Conservation (phyloP, 129 eudicot genomes). For the Dittrichia graveolens region DNA sequence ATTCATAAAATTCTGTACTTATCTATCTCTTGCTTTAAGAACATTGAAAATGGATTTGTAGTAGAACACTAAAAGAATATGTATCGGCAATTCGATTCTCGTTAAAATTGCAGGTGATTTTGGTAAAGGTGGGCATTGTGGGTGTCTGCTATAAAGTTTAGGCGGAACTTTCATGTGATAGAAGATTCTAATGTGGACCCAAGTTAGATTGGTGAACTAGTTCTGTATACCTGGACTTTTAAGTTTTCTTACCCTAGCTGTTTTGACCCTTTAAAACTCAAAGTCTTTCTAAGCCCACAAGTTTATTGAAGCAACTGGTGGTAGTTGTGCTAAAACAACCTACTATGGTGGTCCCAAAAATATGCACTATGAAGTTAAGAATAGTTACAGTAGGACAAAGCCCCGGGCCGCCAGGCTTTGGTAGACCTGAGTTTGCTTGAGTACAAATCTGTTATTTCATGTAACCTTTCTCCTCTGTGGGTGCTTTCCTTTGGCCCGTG, state of each 20-base stretch:
- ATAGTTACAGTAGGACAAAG: slow-evolving; percentile 8
- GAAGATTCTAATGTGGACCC: background rate
- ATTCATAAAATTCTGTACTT: background rate
- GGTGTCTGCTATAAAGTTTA: background rate
- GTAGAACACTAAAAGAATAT: background rate
- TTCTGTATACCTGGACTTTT: background rate
- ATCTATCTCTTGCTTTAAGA: background rate
- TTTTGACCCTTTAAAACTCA: background rate
- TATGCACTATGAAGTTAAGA: slow-evolving; percentile 10
- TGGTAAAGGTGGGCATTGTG: background rate
- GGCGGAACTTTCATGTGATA: background rate
- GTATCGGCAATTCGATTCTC: background rate
- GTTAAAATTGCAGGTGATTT: background rate
- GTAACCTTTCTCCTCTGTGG: slow-evolving; percentile 15
- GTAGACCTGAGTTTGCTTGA: background rate
- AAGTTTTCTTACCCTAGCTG: background rate
- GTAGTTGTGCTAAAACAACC: background rate
- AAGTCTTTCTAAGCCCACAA: background rate
- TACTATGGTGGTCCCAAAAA: background rate
- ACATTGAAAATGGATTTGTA: background rate
- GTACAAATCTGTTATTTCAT: background rate
- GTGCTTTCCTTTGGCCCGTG: background rate
- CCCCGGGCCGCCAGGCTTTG: background rate
- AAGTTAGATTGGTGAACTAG: background rate
- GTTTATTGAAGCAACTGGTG: background rate